Evolutionary conservation across 1,284 basidiomycete species (phyloP), one percentile per base, ranked within the genome.

Genomic region (Pseudozyma sp.): DNA sequence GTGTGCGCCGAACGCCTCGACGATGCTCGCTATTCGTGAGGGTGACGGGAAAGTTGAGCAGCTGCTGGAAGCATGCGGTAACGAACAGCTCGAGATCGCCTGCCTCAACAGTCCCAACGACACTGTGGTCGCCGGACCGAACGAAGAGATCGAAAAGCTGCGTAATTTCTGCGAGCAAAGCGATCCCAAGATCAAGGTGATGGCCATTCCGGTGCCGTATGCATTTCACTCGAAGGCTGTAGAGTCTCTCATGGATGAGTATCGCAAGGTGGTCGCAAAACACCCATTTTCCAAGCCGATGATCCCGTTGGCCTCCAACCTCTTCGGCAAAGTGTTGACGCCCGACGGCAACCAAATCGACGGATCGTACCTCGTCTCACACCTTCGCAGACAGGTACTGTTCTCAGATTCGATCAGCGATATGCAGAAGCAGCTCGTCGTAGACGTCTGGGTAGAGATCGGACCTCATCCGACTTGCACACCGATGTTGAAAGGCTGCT

Each of bases 101-200:
- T 78, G 76, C 61, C 19, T 66, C 48, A 78, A 78, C 52, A 66
- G 68, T 24, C 69, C 69, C 4, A 60, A 47, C 40, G 76, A 75
- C 42, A 71, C 68, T 4, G 69, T 78, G 19, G 58, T 78, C 7
- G 66, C 73, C 0, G 76, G 73, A 13, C 43, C 57, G 14, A 61
- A 58, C 13, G 65, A 59, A 3, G 47, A 61, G 16, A 54, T 75
- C 45, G 65, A 68, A 33, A 47, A 35, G 31, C 30, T 72, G 46
- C 47, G 57, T 29, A 56, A 42, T 9, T 39, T 54, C 4, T 61
- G 60, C 56, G 68, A 69, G 37, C 54, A 51, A 6, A 51, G 43
- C 35, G 55, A 64, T 29, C 56, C 68, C 7, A 68, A 65, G 52
- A 63, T 73, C 63, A 78, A 70, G 44, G 61, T 59, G 1, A 72